Evolutionary conservation across 75 land plant species (phyloP), one percentile per base, ranked within the genome.

Genomic region (Sequoiadendron giganteum): DNA sequence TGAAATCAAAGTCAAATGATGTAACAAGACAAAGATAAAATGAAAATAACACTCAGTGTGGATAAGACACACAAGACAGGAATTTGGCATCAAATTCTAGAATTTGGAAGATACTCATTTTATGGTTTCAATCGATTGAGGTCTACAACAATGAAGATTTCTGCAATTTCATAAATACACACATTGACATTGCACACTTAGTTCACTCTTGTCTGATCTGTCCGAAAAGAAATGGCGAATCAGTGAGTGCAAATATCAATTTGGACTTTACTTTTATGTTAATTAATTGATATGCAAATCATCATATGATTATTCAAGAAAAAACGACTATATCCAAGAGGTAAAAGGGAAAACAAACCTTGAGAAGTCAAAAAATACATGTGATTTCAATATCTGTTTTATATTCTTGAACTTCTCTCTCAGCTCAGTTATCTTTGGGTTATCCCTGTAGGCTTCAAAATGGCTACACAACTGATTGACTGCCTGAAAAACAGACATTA

Each of bases 401-500:
- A 97, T 97, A 89, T 91, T 96, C 90, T 97, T 98, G 90, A 97
- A 95, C 89, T 93, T 98, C 87, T 97, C 99, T 87, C 99, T 95
- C 10, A 98, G 94, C 86, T 98, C 99, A 79, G 93, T 92, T 85
- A 98, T 98, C 80, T 95, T 98, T 68, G 99, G 97, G 68, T 94
- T 90, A 88, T 98, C 99, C 85, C 96, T 94, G 81, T 98, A 98
- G 56, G 99, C 99, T 90, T 98, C 99, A 95, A 98, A 98, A 86
- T 98, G 99, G 89, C 96, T 92, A 89, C 99, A 98, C 54, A 98
- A 87, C 73, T 98, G 99, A 91, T 98, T 98, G 45, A 97, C 99
- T 56, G 99, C 99, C 99, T 97, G 90, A 79, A 90, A 92, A 86
- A 47, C 18, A 88, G 9, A 10, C 16, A 83, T 65, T 48, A 70